Evolutionary conservation across 352 stramenopile species (phyloP).

Genomic region (Aphanomyces invadans): DNA sequence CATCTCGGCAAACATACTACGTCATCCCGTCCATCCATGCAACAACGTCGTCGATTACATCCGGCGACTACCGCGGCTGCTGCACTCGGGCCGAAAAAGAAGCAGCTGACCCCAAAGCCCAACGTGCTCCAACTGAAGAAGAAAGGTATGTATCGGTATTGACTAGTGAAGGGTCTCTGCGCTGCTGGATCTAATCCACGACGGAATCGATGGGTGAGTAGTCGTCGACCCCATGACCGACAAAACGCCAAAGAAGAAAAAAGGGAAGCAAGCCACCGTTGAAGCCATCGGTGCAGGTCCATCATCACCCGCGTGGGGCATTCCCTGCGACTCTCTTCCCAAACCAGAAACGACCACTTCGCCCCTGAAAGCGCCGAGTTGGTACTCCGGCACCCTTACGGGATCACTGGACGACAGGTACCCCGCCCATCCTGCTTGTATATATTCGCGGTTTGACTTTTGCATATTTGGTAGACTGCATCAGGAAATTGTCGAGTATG

Average conservation of each 20-base stretch:
- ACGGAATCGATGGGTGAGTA: no score
- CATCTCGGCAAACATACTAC: background rate
- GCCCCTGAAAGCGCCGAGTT: constrained; percentile 11
- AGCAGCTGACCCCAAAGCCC: constrained; percentile 16
- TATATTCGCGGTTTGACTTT: background rate
- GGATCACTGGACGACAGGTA: constrained; percentile 19
- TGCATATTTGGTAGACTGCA: constrained; percentile 49
- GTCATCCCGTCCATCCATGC: constrained; percentile 7
- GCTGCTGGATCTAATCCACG: constrained; percentile 4
- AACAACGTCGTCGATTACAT: constrained; percentile 21
- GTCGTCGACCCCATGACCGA: background rate
- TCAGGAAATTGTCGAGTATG: constrained; percentile 75
- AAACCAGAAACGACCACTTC: background rate
- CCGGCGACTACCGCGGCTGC: constrained; percentile 10
- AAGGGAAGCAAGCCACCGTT: background rate
- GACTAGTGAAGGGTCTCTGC: no score
- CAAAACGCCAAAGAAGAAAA: constrained; percentile 2
- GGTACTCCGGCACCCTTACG: background rate
- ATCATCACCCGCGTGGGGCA: background rate
- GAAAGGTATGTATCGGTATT: no score
- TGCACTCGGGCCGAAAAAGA: constrained; percentile 8
- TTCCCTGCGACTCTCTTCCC: background rate
- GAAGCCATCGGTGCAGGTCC: background rate
- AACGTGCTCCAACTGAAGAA: constrained; percentile 15
- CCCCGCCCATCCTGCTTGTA: background rate